These are phyloP conservation scores for Amoeboaphelidium occidentale DNA, from an alignment of 371 early-diverging fungal genomes.

Conservation along the genomic window DNA sequence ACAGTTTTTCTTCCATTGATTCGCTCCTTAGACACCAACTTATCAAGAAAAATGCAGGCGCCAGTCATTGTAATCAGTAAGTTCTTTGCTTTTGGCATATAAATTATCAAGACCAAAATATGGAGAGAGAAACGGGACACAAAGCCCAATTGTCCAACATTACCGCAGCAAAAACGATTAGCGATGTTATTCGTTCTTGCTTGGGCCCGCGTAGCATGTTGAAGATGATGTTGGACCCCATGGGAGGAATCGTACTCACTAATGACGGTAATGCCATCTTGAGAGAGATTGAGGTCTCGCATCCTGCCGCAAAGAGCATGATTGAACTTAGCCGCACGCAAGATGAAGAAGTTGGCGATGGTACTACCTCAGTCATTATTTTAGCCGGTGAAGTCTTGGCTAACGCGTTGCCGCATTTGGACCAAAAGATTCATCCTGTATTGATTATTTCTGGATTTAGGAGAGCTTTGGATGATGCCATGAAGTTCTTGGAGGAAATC, in stretches of 20 bases:
- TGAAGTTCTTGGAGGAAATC: constrained; percentile 55
- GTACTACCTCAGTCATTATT: constrained; percentile 98
- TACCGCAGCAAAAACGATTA: constrained; percentile 75
- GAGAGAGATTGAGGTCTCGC: constrained; percentile 97
- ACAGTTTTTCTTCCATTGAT: no score
- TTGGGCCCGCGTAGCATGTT: constrained; percentile 98
- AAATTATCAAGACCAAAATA: constrained; percentile 40
- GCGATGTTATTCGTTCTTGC: constrained; percentile 96
- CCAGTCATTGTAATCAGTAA: constrained; percentile 1
- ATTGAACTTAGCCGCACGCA: constrained; percentile 98
- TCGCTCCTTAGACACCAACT: no score
- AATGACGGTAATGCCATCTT: constrained; percentile 99
- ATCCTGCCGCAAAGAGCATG: constrained; percentile 98
- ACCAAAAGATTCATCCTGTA: constrained; percentile 95
- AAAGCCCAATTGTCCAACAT: constrained; percentile 94
- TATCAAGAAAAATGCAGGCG: background rate
- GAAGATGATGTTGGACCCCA: constrained; percentile 99
- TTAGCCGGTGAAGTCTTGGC: constrained; percentile 88
- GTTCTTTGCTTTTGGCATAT: background rate
- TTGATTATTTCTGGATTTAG: constrained; percentile 83
- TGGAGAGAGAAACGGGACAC: constrained; percentile 81
- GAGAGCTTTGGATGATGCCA: constrained; percentile 72
- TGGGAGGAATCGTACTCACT: constrained; percentile 98
- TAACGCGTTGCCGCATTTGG: constrained; percentile 69
- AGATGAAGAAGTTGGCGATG: constrained; percentile 99